phyloP scores from a whole-genome alignment of 2,329 filamentous ascomycete genomes.

The Diplodia seriata region DNA sequence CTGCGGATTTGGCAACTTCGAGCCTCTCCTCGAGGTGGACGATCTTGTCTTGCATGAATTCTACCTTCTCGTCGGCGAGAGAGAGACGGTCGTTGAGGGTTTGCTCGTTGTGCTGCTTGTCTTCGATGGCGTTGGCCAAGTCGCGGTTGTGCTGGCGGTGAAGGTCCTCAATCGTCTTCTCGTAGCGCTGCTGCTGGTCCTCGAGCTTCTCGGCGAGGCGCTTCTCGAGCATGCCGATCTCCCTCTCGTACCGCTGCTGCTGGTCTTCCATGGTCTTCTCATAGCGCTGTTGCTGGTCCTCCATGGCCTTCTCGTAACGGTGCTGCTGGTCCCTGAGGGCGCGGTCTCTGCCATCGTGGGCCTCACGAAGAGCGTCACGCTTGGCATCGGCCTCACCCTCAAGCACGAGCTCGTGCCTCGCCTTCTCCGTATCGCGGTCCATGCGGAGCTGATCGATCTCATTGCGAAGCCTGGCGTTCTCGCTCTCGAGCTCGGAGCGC shows the following conservation, averaged over 20 bases:
- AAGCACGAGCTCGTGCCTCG: conserved; percentile 81
- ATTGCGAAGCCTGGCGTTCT: conserved; percentile 72
- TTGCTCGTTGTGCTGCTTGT: conserved; percentile 79
- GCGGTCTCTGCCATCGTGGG: conserved; percentile 59
- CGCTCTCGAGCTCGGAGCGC: conserved; percentile 80
- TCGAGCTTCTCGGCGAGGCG: conserved; percentile 55
- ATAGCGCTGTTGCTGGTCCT: conserved; percentile 41
- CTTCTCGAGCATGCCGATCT: conserved; percentile 39
- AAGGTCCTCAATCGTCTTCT: conserved; percentile 75
- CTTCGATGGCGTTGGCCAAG: conserved; percentile 76
- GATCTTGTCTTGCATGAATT: conserved; percentile 86
- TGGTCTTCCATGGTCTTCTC: conserved; percentile 43
- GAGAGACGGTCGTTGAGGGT: conserved; percentile 81
- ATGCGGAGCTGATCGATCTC: conserved; percentile 80
- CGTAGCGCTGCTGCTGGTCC: conserved; percentile 62
- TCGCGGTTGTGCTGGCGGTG: conserved; percentile 65
- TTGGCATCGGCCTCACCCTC: conserved; percentile 79
- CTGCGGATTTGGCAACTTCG: conserved; percentile 86
- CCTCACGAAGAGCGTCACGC: conserved; percentile 63
- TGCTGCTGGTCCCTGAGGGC: conserved; percentile 63
- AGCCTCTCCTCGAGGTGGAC: conserved; percentile 87
- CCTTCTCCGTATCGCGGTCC: conserved; percentile 81
- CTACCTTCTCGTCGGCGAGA: conserved; percentile 81
- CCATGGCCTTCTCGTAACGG: conserved; percentile 55
- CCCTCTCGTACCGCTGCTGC: conserved; percentile 55